phyloP scores from a whole-genome alignment of 208 protist genomes.

The Trichomonas tenax region DNA sequence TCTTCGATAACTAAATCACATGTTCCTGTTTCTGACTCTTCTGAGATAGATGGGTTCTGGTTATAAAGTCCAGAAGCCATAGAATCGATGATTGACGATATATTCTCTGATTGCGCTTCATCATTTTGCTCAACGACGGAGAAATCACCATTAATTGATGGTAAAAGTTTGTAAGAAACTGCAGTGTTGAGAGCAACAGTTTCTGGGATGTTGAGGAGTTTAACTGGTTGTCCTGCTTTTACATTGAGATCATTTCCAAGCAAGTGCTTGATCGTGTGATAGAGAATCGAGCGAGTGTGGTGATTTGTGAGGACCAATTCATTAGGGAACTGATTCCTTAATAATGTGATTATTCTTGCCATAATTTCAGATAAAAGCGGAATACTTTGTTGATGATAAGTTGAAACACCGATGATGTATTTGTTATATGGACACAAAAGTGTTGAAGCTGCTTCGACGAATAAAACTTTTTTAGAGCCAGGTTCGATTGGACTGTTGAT shows the following conservation, averaged over 20 bases:
- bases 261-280: not conserved
- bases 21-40: not conserved
- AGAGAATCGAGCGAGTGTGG: not conserved
- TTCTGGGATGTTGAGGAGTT: not conserved
- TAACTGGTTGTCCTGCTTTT: not conserved
- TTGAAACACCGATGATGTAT: not conserved
- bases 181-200: not conserved
- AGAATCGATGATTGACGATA: not conserved
- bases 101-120: not conserved
- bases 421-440: not conserved
- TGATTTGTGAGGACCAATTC: not conserved
- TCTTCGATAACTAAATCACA: not conserved
- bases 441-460: not conserved
- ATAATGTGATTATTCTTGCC: not conserved
- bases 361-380: not conserved
- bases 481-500: not conserved
- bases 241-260: not conserved
- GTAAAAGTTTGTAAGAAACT: not conserved
- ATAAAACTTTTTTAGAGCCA: not conserved
- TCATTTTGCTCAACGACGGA: not conserved
- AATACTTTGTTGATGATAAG: not conserved
- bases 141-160: not conserved
- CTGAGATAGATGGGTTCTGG: not conserved
- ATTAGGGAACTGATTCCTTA: not conserved
- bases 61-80: not conserved